A percentile compares a stretch with the other conserved stretches of the same genome.
phyloP scores from a whole-genome alignment of 2,329 filamentous ascomycete genomes.

The Neurospora crassa region DNA sequence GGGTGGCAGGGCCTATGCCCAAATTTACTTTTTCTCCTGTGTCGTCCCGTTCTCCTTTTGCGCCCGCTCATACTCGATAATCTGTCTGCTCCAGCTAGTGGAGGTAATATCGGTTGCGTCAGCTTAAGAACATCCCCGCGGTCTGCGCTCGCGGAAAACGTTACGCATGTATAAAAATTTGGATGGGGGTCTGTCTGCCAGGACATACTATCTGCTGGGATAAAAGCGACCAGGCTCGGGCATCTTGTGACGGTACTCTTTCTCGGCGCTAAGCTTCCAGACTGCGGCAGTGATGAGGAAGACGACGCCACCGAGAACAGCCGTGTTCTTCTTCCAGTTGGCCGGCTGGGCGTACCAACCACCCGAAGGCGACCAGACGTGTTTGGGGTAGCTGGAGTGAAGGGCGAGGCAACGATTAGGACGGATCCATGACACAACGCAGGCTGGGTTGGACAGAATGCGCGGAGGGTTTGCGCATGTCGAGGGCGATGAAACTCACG shows the following conservation, averaged over 20 bases:
- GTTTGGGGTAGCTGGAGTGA: conserved; percentile 74
- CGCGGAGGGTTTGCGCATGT: conserved; percentile 13
- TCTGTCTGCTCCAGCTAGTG: conserved; percentile 34
- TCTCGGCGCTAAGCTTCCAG: conserved; percentile 64
- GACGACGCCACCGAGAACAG: conserved; percentile 29
- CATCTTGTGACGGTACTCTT: conserved; percentile 66
- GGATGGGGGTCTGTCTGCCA: background rate
- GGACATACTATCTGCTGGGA: conserved; percentile 74
- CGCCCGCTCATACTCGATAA: conserved; percentile 34
- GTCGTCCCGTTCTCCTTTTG: conserved; percentile 21
- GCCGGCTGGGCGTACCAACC: conserved; percentile 93
- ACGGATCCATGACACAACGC: background rate
- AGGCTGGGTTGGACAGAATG: conserved; percentile 10
- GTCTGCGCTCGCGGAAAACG: background rate
- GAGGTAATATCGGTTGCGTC: background rate
- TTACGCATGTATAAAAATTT: background rate
- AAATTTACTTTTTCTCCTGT: conserved; percentile 6
- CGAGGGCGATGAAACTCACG: conserved; percentile 31
- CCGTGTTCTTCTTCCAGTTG: conserved; percentile 92
- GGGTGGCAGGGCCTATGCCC: background rate
- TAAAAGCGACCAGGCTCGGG: conserved; percentile 71
- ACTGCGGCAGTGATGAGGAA: conserved; percentile 53
- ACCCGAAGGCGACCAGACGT: conserved; percentile 97
- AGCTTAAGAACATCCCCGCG: conserved; percentile 11
- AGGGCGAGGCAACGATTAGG: conserved; percentile 2